Evolutionary conservation across 108 stramenopile genomes (phyloP).

Genomic region (Mediolabrus comicus): DNA sequence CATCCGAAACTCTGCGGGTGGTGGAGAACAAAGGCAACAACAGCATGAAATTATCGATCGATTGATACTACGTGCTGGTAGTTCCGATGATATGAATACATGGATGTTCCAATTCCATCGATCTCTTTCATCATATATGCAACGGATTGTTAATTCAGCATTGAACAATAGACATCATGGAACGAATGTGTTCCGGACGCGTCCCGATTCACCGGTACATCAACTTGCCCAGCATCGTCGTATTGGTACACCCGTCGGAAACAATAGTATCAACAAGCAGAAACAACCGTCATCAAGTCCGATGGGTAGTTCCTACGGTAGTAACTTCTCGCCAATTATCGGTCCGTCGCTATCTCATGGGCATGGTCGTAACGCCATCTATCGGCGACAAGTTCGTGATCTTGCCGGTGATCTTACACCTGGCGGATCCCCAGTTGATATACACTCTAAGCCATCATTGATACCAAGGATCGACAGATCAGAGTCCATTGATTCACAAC

Average conservation of each 20-base stretch:
- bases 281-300: constrained; percentile 29
- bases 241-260: neutral
- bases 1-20: neutral
- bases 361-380: constrained; percentile 52
- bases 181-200: constrained; percentile 9
- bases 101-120: constrained; percentile 86
- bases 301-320: constrained; percentile 26
- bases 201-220: neutral
- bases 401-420: neutral
- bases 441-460: neutral
- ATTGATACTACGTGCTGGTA: constrained; percentile 59
- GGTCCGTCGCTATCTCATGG: constrained; percentile 52
- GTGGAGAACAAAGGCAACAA: neutral
- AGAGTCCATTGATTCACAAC: constrained; percentile 1
- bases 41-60: constrained; percentile 36
- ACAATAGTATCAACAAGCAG: neutral
- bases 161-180: constrained; percentile 4
- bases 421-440: constrained; percentile 32
- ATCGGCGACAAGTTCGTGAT: constrained; percentile 43
- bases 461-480: neutral
- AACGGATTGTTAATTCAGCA: constrained; percentile 51
- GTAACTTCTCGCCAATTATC: constrained; percentile 11
- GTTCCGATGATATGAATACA: constrained; percentile 62
- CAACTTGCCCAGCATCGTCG: neutral
- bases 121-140: constrained; percentile 61